A percentile compares a stretch with the other conserved stretches of the same genome.
These are phyloP conservation scores for Schizophyllum amplum DNA, from an alignment of 1,284 basidiomycete genomes.

Conservation along the genomic window DNA sequence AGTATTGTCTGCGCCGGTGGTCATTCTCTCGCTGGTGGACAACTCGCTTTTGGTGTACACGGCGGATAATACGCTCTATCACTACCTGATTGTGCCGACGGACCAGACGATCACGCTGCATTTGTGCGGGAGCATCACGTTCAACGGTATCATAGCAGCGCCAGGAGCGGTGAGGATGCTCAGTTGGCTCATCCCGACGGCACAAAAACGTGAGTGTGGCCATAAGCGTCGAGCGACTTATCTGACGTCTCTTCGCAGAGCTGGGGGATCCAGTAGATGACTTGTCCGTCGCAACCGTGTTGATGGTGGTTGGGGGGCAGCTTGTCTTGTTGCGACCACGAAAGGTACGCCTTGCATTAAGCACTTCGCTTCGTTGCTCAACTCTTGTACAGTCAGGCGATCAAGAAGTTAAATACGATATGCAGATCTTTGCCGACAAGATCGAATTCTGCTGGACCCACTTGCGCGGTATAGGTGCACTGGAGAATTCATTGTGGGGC, in stretches of 20 bases:
- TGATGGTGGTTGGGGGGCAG: slow-evolving; percentile 94
- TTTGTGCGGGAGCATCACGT: slow-evolving; percentile 91
- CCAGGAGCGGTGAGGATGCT: slow-evolving; percentile 84
- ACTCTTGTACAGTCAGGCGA: slow-evolving; percentile 50
- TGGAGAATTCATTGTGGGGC: slow-evolving; percentile 97
- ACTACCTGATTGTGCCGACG: slow-evolving; percentile 89
- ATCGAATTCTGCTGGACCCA: slow-evolving; percentile 99
- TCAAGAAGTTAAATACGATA: slow-evolving; percentile 94
- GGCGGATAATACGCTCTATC: slow-evolving; percentile 89
- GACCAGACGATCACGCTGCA: slow-evolving; percentile 78
- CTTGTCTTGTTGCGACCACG: slow-evolving; percentile 81
- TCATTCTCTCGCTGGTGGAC: slow-evolving; percentile 88
- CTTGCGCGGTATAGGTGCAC: slow-evolving; percentile 81
- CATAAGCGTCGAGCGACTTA: not conserved
- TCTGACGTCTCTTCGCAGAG: slow-evolving; percentile 37
- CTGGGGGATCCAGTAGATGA: slow-evolving; percentile 94
- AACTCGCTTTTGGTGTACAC: slow-evolving; percentile 97
- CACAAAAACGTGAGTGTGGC: slow-evolving; percentile 75
- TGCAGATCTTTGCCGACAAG: slow-evolving; percentile 92
- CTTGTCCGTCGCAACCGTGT: slow-evolving; percentile 87
- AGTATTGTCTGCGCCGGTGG: slow-evolving; percentile 67
- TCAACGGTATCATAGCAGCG: slow-evolving; percentile 83
- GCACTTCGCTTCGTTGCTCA: not conserved
- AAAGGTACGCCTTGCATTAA: slow-evolving; percentile 40
- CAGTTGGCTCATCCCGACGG: slow-evolving; percentile 94